phyloP scores from a whole-genome alignment of 176 grass and related monocot species.

The Bolboschoenus planiculmis region DNA sequence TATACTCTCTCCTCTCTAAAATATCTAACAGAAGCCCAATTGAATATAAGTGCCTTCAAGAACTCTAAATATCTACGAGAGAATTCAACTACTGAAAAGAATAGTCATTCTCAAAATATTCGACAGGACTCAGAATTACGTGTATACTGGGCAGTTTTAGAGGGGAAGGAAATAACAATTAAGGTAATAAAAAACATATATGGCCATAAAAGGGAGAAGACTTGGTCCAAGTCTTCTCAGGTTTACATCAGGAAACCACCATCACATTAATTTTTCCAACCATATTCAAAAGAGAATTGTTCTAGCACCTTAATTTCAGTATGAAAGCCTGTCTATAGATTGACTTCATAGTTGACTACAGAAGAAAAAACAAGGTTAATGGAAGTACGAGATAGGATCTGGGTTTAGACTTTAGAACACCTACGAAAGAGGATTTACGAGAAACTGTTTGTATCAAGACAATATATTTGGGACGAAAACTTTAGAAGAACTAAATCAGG shows the following conservation, averaged over 20 bases:
- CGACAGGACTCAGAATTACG: not conserved
- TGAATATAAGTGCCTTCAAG: not conserved
- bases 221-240: not conserved
- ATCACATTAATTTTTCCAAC: not conserved
- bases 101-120: not conserved
- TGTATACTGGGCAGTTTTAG: not conserved
- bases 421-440: not conserved
- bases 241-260: not conserved
- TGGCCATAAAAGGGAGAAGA: not conserved
- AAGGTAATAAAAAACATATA: no score
- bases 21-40: not conserved
- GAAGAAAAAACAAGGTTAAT: not conserved
- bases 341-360: not conserved
- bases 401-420: not conserved
- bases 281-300: not conserved
- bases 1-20: not conserved
- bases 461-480: not conserved
- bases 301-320: not conserved
- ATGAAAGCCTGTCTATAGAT: not conserved
- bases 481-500: not conserved
- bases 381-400: not conserved
- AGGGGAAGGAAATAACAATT: not conserved
- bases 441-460: not conserved
- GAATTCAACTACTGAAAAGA: not conserved
- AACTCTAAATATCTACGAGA: not conserved